phyloP scores from a whole-genome alignment of 345 rosid genomes.

The Gossypium ekmanianum region DNA sequence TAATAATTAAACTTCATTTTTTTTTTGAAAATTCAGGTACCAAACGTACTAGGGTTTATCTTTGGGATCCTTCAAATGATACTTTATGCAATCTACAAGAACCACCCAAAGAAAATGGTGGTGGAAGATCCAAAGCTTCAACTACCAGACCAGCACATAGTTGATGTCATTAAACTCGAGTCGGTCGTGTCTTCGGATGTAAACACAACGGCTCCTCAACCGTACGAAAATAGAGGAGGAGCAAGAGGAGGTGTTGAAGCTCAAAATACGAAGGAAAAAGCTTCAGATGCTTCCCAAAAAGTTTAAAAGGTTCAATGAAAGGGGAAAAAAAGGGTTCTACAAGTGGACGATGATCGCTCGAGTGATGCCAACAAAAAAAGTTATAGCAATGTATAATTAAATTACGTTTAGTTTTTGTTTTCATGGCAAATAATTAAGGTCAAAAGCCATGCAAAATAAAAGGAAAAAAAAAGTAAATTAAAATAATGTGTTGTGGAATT shows the following conservation, averaged over 20 bases:
- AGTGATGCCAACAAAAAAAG: neutral
- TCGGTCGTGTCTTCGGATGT: constrained; percentile 40
- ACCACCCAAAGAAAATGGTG: constrained; percentile 37
- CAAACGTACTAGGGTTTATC: constrained; percentile 70
- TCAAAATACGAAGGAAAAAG: constrained; percentile 21
- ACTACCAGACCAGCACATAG: constrained; percentile 39
- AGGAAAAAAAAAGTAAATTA: no score
- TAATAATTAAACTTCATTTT: neutral
- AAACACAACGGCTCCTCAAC: constrained; percentile 33
- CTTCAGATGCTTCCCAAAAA: constrained; percentile 7
- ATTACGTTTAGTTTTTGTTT: neutral
- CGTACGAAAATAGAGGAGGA: constrained; percentile 1
- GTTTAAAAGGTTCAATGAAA: neutral
- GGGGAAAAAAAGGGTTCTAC: no score
- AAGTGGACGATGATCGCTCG: neutral
- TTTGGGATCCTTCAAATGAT: constrained; percentile 73
- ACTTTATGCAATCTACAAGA: constrained; percentile 67
- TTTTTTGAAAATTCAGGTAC: constrained; percentile 35
- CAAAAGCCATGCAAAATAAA: neutral
- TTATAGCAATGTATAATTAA: neutral
- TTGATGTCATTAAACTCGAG: constrained; percentile 42
- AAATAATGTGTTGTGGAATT: neutral
- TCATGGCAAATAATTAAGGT: neutral
- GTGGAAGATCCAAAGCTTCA: constrained; percentile 41
- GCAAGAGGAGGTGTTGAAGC: constrained; percentile 20